Conservation (phyloP, 768 basidiomycete genomes). For the Sarcodon aspratus region DNA sequence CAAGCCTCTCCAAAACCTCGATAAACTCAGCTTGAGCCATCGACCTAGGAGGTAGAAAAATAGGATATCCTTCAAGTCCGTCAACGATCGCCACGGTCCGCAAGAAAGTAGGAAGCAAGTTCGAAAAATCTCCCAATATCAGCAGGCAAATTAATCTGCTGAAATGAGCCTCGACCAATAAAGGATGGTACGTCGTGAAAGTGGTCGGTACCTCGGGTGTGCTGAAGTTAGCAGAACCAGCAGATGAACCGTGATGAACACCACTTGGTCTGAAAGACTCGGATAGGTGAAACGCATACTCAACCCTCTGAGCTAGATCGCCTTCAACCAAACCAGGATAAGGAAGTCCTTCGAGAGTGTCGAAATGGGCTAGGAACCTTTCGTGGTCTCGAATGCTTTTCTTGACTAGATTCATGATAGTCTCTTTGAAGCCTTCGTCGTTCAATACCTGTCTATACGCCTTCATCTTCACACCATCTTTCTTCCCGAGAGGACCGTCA, state of each 20-base stretch:
- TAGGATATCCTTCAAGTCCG: slow-evolving; percentile 78
- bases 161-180: slow-evolving; percentile 82
- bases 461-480: slow-evolving; percentile 42
- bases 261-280: slow-evolving; percentile 55
- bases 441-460: slow-evolving; percentile 56
- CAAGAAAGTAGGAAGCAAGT: slow-evolving; percentile 51
- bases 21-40: slow-evolving; percentile 88
- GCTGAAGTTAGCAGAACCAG: slow-evolving; percentile 9
- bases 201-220: slow-evolving; percentile 40
- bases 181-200: slow-evolving; percentile 85
- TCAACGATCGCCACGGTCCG: slow-evolving; percentile 62
- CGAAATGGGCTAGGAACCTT: slow-evolving; percentile 75
- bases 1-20: slow-evolving; percentile 75
- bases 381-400: slow-evolving; percentile 81
- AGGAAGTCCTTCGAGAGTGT: slow-evolving; percentile 45
- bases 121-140: slow-evolving; percentile 66
- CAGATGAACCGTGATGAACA: slow-evolving; percentile 21
- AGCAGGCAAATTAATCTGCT: slow-evolving; percentile 64
- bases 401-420: slow-evolving; percentile 45
- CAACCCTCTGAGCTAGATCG: slow-evolving; percentile 42
- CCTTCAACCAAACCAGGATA: slow-evolving; percentile 11
- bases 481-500: slow-evolving; percentile 61
- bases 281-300: slow-evolving; percentile 57
- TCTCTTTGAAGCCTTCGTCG: slow-evolving; percentile 44
- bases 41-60: slow-evolving; percentile 78